Percentiles rank a stretch among this genome's conserved stretches.
These are phyloP conservation scores for Globisporangium nunn DNA, from an alignment of 352 stramenopile genomes.

Conservation along the genomic window DNA sequence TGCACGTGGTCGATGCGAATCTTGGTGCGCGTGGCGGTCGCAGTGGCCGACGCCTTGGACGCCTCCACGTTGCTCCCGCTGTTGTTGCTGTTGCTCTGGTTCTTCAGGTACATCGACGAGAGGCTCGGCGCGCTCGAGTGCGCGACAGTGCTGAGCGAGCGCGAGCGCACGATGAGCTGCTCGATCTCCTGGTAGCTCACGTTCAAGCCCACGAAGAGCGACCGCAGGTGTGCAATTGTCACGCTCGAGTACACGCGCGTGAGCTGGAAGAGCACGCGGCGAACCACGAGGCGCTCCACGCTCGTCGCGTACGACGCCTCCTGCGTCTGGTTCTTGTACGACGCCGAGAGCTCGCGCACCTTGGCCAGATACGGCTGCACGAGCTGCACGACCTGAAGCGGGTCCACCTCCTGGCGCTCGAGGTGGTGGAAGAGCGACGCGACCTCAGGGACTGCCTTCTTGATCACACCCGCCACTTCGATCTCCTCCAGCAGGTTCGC, in stretches of 20 bases:
- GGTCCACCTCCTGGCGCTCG: constrained; percentile 65
- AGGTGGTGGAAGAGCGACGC: constrained; percentile 59
- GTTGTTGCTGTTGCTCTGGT: constrained; percentile 28
- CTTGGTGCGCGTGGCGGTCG: constrained; percentile 49
- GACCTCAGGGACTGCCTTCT: constrained; percentile 49
- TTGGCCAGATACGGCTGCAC: constrained; percentile 57
- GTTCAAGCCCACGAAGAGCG: constrained; percentile 80
- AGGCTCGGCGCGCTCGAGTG: constrained; percentile 54
- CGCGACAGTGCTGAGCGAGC: constrained; percentile 56
- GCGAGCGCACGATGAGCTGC: constrained; percentile 77
- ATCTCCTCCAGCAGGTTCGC: constrained; percentile 91
- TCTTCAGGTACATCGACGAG: constrained; percentile 58
- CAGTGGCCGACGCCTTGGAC: constrained; percentile 40
- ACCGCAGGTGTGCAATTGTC: constrained; percentile 73
- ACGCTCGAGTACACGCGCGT: constrained; percentile 85
- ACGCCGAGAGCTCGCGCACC: constrained; percentile 18
- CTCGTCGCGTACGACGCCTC: constrained; percentile 49
- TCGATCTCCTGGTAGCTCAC: constrained; percentile 82
- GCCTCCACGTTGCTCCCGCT: constrained; percentile 30
- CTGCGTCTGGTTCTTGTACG: constrained; percentile 22
- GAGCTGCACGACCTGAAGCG: constrained; percentile 65
- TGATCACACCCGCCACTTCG: constrained; percentile 53
- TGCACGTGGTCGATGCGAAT: constrained; percentile 82
- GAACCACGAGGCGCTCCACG: constrained; percentile 66
- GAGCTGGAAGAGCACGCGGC: constrained; percentile 78